Evolutionary conservation across 2,329 filamentous ascomycete species (phyloP).

Genomic region (Fusarium caatingaense): DNA sequence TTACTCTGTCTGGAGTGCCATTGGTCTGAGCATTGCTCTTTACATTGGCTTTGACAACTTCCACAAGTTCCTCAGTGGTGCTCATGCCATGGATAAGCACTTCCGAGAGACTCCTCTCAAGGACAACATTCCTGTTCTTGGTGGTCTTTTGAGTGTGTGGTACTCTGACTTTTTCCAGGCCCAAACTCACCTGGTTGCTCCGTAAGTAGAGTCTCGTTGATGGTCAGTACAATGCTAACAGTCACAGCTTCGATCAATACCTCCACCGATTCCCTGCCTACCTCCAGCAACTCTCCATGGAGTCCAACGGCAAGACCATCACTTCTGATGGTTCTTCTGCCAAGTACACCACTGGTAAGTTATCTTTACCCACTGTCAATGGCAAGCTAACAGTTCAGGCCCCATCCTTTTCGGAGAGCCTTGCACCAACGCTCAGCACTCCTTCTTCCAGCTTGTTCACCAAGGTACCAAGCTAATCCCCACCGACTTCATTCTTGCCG

Average conservation of each 20-base stretch:
- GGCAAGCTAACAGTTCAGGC: conserved; percentile 55
- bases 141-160: conserved; percentile 95
- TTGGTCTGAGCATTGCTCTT: conserved; percentile 91
- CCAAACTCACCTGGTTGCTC: conserved; percentile 96
- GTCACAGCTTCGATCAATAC: conserved; percentile 90
- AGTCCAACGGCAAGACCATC: conserved; percentile 98
- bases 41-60: conserved; percentile 99
- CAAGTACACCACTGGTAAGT: conserved; percentile 88
- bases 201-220: conserved; percentile 64
- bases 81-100: conserved; percentile 98
- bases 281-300: conserved; percentile 99
- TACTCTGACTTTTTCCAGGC: conserved; percentile 99
- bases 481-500: conserved; percentile 96
- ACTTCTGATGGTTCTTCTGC: conserved; percentile 89
- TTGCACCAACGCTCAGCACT: conserved; percentile 99
- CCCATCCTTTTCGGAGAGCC: conserved; percentile 97
- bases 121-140: conserved; percentile 94
- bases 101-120: conserved; percentile 91
- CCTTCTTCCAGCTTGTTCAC: conserved; percentile 99
- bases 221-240: conserved; percentile 16
- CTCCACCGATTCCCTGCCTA: conserved; percentile 99
- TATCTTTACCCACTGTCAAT: no score
- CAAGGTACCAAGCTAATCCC: conserved; percentile 99
- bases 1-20: conserved; percentile 99
- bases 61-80: conserved; percentile 92